Evolutionary conservation across 306 rosid genomes (phyloP), one percentile per base, ranked within the genome.

Genomic region (Gynostemma pentaphyllum): DNA sequence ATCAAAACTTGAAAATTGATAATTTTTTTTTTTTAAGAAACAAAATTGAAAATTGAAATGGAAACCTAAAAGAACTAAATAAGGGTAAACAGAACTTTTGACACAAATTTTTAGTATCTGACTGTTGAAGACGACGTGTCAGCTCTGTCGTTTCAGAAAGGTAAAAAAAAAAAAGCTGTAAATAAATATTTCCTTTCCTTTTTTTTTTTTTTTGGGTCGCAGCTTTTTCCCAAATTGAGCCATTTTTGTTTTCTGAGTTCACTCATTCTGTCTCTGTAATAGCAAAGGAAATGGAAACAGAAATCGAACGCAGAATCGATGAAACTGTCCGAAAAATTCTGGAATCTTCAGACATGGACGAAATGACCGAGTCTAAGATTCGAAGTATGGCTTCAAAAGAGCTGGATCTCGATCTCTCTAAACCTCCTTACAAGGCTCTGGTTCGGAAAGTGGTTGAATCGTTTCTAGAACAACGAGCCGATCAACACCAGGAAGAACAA

Each of bases 321-420:
- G 82, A 68, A 67, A 67, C 90, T 1, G 94, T 92, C 62, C 78
- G 85, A 6, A 74, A 34, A 47, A 86, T 88, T 63, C 72, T 92
- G 5, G 67, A 84, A 37, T 80, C 75, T 19, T 86, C 99, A 9
- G 53, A 92, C 79, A 84, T 88, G 95, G 90, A 88, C 64, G 77
- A 86, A 49, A 68, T 86, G 32, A 88, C 95, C 0, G 99, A 92
- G 86, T 72, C 72, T 65, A 81, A 80, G 83, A 77, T 92, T 68
- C 84, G 99, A 16, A 80, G 83, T 72, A 90, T 53, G 19, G 96
- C 96, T 18, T 80, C 99, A 9, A 36, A 28, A 14, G 82, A 86
- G 39, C 79, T 88, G 4, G 77, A 60, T 22, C 80, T 92, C 63
- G 86, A 92, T 78, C 88, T 88, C 3, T 76, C 86, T 23, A 72